Evolutionary conservation across 179 eudicot species (phyloP).

Genomic region (Sideroxylon spinosum): DNA sequence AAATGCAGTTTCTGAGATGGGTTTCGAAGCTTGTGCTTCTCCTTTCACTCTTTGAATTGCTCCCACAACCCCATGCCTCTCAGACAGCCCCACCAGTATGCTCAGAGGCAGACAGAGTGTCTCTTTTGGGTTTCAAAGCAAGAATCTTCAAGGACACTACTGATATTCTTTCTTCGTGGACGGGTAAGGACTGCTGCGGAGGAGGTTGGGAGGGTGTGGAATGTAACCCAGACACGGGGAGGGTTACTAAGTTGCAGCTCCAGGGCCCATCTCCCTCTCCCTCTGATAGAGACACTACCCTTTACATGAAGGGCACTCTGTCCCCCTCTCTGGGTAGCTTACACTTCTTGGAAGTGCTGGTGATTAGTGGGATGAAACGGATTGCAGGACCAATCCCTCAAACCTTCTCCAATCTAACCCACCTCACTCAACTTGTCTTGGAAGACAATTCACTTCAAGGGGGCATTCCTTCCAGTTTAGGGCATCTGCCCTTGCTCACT

Average conservation of each 20-base stretch:
- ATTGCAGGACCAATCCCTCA: constrained; percentile 60
- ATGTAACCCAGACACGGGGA: constrained; percentile 45
- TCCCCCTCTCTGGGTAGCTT: constrained; percentile 61
- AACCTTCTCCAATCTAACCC: constrained; percentile 40
- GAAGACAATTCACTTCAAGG: constrained; percentile 73
- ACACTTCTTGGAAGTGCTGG: constrained; percentile 48
- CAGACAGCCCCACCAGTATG: constrained; percentile 27
- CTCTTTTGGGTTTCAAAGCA: constrained; percentile 67
- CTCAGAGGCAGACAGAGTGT: constrained; percentile 51
- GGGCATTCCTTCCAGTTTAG: constrained; percentile 51
- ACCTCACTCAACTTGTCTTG: constrained; percentile 56
- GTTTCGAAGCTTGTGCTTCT: constrained; percentile 37
- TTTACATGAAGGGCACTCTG: constrained; percentile 67
- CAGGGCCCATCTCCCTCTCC: constrained; percentile 33
- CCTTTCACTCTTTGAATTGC: constrained; percentile 22
- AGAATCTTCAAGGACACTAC: constrained; percentile 65
- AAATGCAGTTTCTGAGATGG: constrained; percentile 50
- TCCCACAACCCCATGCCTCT: constrained; percentile 18
- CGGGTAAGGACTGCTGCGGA: constrained; percentile 63
- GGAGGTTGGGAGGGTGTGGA: constrained; percentile 87
- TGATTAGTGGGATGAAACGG: constrained; percentile 70
- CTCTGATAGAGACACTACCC: constrained; percentile 23
- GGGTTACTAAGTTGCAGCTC: constrained; percentile 53
- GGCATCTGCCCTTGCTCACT: constrained; percentile 40
- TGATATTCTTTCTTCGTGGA: constrained; percentile 61